Conservation (phyloP, 1,284 basidiomycete species). For the Laetiporus sulphureus region DNA sequence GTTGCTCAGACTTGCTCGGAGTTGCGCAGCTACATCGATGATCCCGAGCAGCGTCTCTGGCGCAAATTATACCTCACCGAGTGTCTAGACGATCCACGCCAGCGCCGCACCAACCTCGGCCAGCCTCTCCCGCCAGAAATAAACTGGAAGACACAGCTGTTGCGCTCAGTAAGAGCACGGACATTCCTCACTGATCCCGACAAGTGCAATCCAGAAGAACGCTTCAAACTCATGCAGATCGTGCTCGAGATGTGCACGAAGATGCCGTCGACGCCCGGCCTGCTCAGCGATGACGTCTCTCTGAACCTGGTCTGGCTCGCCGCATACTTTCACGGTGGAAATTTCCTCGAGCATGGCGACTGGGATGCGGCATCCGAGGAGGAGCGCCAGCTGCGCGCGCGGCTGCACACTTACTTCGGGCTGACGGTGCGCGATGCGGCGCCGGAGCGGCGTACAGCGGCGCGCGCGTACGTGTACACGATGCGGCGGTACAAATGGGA, state of each 20-base stretch:
- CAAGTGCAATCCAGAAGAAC: constrained; percentile 35
- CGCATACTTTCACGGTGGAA: constrained; percentile 33
- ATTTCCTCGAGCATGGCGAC: constrained; percentile 35
- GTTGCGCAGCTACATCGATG: constrained; percentile 40
- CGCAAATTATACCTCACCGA: constrained; percentile 51
- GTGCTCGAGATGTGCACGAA: constrained; percentile 40
- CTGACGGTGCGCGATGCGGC: constrained; percentile 38
- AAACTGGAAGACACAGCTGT: constrained; percentile 49
- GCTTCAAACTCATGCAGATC: constrained; percentile 35
- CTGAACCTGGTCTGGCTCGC: constrained; percentile 47
- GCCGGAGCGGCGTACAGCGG: constrained; percentile 26
- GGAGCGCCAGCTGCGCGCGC: constrained; percentile 40
- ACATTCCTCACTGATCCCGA: constrained; percentile 32
- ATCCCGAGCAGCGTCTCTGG: constrained; percentile 48
- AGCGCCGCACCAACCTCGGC: constrained; percentile 39
- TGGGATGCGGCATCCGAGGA: constrained; percentile 23
- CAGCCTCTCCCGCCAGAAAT: constrained; percentile 23
- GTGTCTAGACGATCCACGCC: constrained; percentile 51
- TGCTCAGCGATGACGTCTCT: constrained; percentile 30
- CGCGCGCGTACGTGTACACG: constrained; percentile 53
- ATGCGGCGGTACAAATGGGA: constrained; percentile 44
- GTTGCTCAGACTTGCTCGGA: constrained; percentile 42
- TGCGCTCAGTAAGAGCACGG: constrained; percentile 44
- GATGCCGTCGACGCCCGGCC: constrained; percentile 30
- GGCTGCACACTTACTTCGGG: constrained; percentile 50